These are phyloP conservation scores for Coriaria nepalensis DNA, from an alignment of 306 rosid genomes.

Conservation along the genomic window DNA sequence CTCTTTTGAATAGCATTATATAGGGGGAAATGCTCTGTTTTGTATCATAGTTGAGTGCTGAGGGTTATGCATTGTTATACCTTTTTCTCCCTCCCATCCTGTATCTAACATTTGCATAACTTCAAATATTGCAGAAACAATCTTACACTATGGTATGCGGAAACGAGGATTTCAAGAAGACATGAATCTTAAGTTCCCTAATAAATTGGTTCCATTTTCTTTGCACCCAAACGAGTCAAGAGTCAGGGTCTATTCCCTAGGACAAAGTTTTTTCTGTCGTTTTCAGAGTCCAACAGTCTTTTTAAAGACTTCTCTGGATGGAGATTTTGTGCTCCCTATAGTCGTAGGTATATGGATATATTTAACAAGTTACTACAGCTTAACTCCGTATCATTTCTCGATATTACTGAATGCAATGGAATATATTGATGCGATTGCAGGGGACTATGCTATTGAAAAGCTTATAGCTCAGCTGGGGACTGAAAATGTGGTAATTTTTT, in stretches of 20 bases:
- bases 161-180: constrained; percentile 46
- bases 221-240: constrained; percentile 15
- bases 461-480: constrained; percentile 46
- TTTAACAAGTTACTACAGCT: neutral
- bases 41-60: neutral
- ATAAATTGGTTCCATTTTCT: constrained; percentile 25
- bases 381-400: constrained; percentile 1
- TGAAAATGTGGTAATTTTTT: constrained; percentile 39
- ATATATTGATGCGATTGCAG: constrained; percentile 30
- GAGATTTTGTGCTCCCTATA: constrained; percentile 79
- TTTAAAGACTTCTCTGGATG: constrained; percentile 87
- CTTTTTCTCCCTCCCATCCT: neutral
- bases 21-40: too few relatives aligned
- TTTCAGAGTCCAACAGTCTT: constrained; percentile 83
- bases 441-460: constrained; percentile 66
- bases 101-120: neutral
- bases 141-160: constrained; percentile 58
- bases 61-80: neutral
- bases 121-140: constrained; percentile 58
- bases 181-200: constrained; percentile 27
- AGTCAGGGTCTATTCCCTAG: constrained; percentile 21
- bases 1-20: too few relatives aligned
- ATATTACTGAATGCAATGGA: constrained; percentile 1
- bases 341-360: constrained; percentile 56
- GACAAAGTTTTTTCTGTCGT: constrained; percentile 44